phyloP scores from a whole-genome alignment of 495 filamentous ascomycete species.

The Rostrohypoxylon terebratum region DNA sequence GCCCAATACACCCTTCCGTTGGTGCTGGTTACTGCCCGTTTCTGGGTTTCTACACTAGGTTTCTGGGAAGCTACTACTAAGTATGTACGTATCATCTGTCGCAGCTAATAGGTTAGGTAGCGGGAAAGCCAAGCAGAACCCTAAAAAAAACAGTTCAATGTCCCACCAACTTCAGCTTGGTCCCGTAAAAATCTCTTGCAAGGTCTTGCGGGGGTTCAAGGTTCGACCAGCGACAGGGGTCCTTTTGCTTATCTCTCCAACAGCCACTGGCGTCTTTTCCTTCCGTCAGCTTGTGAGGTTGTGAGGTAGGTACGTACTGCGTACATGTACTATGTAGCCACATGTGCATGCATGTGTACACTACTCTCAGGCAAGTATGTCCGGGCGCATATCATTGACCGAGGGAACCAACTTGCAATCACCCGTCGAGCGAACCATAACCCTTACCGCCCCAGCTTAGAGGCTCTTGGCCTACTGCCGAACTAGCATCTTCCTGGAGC shows the following conservation, averaged over 20 bases:
- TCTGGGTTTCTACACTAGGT: too few species aligned
- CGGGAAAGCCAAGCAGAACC: not conserved
- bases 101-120: not conserved
- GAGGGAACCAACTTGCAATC: conserved; percentile 1
- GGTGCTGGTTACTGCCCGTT: conserved; percentile 18
- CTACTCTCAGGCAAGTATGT: not conserved
- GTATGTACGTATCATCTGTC: conserved; percentile 36
- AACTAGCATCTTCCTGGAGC: not conserved
- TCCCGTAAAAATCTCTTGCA: not conserved
- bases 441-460: not conserved
- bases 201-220: not conserved
- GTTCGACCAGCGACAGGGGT: not conserved
- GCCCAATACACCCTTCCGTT: conserved; percentile 17
- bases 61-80: conserved; percentile 4
- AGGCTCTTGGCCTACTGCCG: conserved; percentile 12
- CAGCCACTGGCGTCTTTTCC: not conserved
- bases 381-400: conserved; percentile 4
- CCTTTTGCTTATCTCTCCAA: conserved; percentile 4
- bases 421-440: not conserved
- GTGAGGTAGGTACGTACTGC: too few species aligned
- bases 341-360: too few species aligned
- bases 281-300: not conserved
- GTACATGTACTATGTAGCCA: not conserved
- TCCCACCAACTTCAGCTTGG: not conserved
- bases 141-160: not conserved